Evolutionary conservation across 495 filamentous ascomycete species (phyloP), one percentile per base, ranked within the genome.

Genomic region (Lasiosphaeria hispida): DNA sequence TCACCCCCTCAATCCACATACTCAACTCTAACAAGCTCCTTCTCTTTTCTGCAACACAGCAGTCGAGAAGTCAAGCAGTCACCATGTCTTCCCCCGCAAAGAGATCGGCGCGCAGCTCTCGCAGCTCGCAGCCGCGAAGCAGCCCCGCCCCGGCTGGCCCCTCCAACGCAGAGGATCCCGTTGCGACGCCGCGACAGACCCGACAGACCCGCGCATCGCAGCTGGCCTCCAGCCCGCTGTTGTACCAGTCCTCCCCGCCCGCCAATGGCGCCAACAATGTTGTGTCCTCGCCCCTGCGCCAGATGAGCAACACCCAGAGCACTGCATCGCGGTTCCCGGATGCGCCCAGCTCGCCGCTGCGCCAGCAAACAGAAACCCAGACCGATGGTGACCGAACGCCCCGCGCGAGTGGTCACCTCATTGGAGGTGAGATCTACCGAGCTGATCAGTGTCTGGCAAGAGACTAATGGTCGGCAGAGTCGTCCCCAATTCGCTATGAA

Each of bases 401-500:
- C 1, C 82, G 90, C 68, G 88, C 87, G 18, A 83, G 80, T 59
- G 71, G 69, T 19, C 52, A 23, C 19, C 75, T 77, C 14, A 80
- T 89, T 60, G 82, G 87, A 77, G 89, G 90, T 92, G 78, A 67
- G 78, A 48, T 54, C 45, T 38, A 57, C n/a, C 35, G 8, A 14
- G 10, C 14, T 41, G n/a, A 37, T 15, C 10, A 7, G 9, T 14
- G 18, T 35, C 5, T 8, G 3, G 6, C 4, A 0, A 10, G 6
- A 48, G 4, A 14, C 55, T 47, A 4, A 43, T 9, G 1, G 30
- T 8, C 4, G 41, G 18, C 53, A 95, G 92, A 92, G 62, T 97
- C 92, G 0, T 97, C 92, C 7, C 92, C 92, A 1, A 90, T 97
- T 62, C 86, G 86, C 61, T 97, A 96, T 64, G 87, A 87, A 33